phyloP scores from a whole-genome alignment of 352 stramenopile genomes.

The Phytophthora constricta region DNA sequence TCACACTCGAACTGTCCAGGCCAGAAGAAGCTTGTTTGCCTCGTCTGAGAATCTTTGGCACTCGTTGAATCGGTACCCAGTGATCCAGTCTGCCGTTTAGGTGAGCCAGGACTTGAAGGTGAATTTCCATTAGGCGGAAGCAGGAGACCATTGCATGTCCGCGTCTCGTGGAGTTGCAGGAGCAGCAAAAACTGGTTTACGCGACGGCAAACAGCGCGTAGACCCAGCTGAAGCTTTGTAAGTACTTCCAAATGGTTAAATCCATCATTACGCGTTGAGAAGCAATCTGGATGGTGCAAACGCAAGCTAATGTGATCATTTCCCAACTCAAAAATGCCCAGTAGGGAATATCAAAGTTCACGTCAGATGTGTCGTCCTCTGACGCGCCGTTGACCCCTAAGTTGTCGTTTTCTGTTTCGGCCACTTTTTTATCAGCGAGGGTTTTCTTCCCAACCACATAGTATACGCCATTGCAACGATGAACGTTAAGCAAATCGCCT shows the following conservation, averaged over 20 bases:
- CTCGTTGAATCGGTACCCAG: slow-evolving; percentile 29
- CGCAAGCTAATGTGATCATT: slow-evolving; percentile 57
- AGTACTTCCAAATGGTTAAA: slow-evolving; percentile 72
- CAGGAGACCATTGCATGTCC: slow-evolving; percentile 75
- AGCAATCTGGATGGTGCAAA: slow-evolving; percentile 63
- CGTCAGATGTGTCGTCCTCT: neutral
- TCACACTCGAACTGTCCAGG: slow-evolving; percentile 88
- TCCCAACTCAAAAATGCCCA: slow-evolving; percentile 83
- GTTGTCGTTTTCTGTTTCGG: neutral
- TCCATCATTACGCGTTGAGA: slow-evolving; percentile 15
- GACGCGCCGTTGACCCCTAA: neutral
- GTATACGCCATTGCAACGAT: slow-evolving; percentile 67
- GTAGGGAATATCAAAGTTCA: slow-evolving; percentile 65
- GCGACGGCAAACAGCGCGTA: slow-evolving; percentile 72
- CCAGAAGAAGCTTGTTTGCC: slow-evolving; percentile 76
- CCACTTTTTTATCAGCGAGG: neutral
- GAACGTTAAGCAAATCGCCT: slow-evolving; percentile 51
- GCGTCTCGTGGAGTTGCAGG: slow-evolving; percentile 85
- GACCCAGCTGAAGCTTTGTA: slow-evolving; percentile 73
- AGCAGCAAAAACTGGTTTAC: slow-evolving; percentile 89
- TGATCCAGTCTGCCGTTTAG: slow-evolving; percentile 40
- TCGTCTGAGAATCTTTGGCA: slow-evolving; percentile 17
- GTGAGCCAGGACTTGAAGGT: slow-evolving; percentile 49
- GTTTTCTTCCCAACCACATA: slow-evolving; percentile 65
- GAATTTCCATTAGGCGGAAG: slow-evolving; percentile 52